These are phyloP conservation scores for Ceratocystis cubensis DNA, from an alignment of 2,329 filamentous ascomycete genomes.

Conservation along the genomic window DNA sequence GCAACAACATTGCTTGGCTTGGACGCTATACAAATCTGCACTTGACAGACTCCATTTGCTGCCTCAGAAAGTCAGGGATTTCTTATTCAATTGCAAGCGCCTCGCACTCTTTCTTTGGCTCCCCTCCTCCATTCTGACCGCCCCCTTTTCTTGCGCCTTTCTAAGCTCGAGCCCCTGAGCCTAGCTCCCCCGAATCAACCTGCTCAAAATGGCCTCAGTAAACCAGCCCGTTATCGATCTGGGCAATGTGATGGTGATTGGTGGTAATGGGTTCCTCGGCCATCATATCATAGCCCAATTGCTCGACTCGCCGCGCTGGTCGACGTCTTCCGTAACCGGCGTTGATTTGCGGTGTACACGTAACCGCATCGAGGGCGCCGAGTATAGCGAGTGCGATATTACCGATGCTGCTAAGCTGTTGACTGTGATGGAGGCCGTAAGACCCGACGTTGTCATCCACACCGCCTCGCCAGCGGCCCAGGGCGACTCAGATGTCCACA, in stretches of 20 bases:
- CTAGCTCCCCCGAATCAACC: neutral
- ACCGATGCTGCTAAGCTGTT: conserved; percentile 51
- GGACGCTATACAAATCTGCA: no score
- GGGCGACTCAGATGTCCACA: conserved; percentile 39
- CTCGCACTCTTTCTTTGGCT: neutral
- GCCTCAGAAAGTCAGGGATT: neutral
- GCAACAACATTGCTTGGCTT: no score
- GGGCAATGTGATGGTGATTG: conserved; percentile 64
- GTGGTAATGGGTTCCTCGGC: conserved; percentile 74
- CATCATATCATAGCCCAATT: conserved; percentile 68
- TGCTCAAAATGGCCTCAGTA: neutral
- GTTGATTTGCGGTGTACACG: conserved; percentile 59
- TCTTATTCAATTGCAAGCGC: neutral
- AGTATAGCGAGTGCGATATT: conserved; percentile 68
- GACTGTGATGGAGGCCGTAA: conserved; percentile 50
- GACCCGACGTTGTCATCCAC: conserved; percentile 78
- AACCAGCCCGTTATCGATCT: conserved; percentile 30
- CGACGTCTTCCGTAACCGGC: conserved; percentile 47
- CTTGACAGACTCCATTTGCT: no score
- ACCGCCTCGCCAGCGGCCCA: conserved; percentile 62
- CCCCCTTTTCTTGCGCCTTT: neutral
- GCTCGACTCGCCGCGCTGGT: conserved; percentile 36
- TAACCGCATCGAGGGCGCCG: conserved; percentile 48
- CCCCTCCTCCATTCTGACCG: neutral
- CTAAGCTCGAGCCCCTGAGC: neutral